Conservation (phyloP, 805 yeast genomes). For the Kodamaea kakaduensis region DNA sequence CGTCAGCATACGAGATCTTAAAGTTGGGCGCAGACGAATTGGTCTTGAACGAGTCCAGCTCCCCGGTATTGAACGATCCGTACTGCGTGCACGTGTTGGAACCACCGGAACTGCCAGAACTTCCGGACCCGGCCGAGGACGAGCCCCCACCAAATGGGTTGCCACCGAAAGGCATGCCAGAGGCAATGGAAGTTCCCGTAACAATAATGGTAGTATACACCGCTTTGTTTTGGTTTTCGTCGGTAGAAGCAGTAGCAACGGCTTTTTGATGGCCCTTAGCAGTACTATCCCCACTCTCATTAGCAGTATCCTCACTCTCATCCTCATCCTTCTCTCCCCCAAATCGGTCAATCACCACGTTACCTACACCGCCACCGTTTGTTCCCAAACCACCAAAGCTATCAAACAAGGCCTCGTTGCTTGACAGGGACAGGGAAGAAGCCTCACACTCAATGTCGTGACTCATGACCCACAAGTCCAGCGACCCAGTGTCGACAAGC, state of each 20-base stretch:
- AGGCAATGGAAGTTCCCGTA: conserved; percentile 5
- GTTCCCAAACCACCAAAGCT: too few species aligned
- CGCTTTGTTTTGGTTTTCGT: not conserved
- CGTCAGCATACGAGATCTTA: conserved; percentile 46
- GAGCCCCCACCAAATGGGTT: conserved; percentile 1
- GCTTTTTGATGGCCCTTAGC: too few species aligned
- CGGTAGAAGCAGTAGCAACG: conserved; percentile 1
- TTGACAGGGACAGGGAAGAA: not conserved
- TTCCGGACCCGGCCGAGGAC: not conserved
- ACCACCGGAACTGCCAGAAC: conserved; percentile 6
- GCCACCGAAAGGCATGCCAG: conserved; percentile 1
- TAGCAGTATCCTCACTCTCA: not conserved
- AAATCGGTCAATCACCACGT: not conserved
- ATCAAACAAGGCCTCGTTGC: conserved; percentile 7
- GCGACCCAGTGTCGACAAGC: conserved; percentile 40
- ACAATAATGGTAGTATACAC: conserved; percentile 4
- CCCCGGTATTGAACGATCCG: conserved; percentile 46
- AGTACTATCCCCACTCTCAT: too few species aligned
- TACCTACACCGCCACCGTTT: too few species aligned
- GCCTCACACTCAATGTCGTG: conserved; percentile 23
- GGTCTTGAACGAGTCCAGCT: conserved; percentile 35
- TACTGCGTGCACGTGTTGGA: conserved; percentile 38
- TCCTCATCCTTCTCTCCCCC: not conserved
- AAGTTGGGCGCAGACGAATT: conserved; percentile 42
- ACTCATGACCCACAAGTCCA: conserved; percentile 42